Evolutionary conservation across 208 protist genomes (phyloP).

Genomic region (Lotmaria passim): DNA sequence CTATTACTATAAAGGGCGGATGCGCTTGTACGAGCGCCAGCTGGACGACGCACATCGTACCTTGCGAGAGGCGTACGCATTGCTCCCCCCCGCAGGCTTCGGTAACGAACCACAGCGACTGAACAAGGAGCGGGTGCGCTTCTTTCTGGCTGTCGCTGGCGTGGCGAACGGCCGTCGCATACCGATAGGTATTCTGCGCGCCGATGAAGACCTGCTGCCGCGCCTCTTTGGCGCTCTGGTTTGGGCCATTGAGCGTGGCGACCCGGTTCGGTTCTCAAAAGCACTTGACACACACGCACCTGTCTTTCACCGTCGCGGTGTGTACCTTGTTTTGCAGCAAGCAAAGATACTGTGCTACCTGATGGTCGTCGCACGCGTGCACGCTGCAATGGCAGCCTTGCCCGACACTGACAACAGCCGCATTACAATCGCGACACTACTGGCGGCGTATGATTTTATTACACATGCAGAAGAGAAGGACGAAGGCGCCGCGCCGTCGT

Average conservation of each 20-base stretch:
- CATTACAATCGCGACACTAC: conserved; percentile 60
- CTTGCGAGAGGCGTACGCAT: conserved; percentile 63
- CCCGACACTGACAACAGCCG: conserved; percentile 70
- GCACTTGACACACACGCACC: conserved; percentile 54
- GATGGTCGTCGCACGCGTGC: conserved; percentile 62
- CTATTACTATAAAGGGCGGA: conserved; percentile 79
- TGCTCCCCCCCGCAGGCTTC: conserved; percentile 63
- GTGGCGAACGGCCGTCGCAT: conserved; percentile 51
- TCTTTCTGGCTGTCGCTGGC: conserved; percentile 75
- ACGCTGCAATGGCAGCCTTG: conserved; percentile 50
- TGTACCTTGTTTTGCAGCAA: conserved; percentile 73
- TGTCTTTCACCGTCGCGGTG: conserved; percentile 65
- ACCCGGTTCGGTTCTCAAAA: conserved; percentile 46
- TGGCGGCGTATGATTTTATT: conserved; percentile 54
- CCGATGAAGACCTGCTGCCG: conserved; percentile 53
- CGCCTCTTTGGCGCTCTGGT: conserved; percentile 59
- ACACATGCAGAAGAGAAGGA: conserved; percentile 22
- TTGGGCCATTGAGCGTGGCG: conserved; percentile 54
- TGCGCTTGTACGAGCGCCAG: conserved; percentile 72
- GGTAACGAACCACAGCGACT: conserved; percentile 61
- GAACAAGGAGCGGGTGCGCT: conserved; percentile 84
- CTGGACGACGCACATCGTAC: conserved; percentile 54
- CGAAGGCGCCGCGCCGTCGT: not conserved
- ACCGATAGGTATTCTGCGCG: conserved; percentile 47
- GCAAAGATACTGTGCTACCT: conserved; percentile 70